Evolutionary conservation across 108 stramenopile species (phyloP).

Genomic region (Licmophora abbreviata): DNA sequence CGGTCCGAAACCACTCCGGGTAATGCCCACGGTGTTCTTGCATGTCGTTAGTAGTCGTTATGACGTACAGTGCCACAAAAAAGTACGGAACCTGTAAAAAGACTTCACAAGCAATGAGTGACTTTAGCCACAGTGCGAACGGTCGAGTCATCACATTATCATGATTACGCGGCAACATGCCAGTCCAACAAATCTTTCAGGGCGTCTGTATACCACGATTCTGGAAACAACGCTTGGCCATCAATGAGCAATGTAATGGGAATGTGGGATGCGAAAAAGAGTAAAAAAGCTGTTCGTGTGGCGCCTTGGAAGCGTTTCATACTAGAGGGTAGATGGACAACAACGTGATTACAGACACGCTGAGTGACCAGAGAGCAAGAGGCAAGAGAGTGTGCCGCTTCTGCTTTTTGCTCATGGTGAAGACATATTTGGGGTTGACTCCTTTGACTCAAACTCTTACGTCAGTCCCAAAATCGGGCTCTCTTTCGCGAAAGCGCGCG

Average conservation of each 20-base stretch:
- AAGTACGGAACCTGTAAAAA: conserved; percentile 82
- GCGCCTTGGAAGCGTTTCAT: conserved; percentile 42
- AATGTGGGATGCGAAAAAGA: conserved; percentile 76
- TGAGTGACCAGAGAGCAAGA: too few relatives aligned
- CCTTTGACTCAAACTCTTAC: too few relatives aligned
- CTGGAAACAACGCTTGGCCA: conserved; percentile 55
- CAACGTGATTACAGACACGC: too few relatives aligned
- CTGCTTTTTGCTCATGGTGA: too few relatives aligned
- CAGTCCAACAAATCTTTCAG: conserved; percentile 52
- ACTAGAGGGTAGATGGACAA: too few relatives aligned
- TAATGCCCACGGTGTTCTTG: conserved; percentile 4
- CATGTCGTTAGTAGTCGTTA: conserved; percentile 11
- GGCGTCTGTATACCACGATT: conserved; percentile 39
- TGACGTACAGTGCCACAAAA: conserved; percentile 40
- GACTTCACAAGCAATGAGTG: conserved; percentile 52
- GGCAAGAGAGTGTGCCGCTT: too few relatives aligned
- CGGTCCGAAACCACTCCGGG: conserved; percentile 28
- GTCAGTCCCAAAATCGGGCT: too few relatives aligned
- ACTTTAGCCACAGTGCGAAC: conserved; percentile 46
- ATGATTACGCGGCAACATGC: conserved; percentile 51
- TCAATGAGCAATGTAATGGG: conserved; percentile 77
- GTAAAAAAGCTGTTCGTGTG: conserved; percentile 42
- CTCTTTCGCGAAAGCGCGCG: too few relatives aligned
- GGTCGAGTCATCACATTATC: conserved; percentile 58
- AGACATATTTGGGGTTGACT: too few relatives aligned